phyloP scores from a whole-genome alignment of 805 yeast genomes.

The Wickerhamiella sergipiensis region DNA sequence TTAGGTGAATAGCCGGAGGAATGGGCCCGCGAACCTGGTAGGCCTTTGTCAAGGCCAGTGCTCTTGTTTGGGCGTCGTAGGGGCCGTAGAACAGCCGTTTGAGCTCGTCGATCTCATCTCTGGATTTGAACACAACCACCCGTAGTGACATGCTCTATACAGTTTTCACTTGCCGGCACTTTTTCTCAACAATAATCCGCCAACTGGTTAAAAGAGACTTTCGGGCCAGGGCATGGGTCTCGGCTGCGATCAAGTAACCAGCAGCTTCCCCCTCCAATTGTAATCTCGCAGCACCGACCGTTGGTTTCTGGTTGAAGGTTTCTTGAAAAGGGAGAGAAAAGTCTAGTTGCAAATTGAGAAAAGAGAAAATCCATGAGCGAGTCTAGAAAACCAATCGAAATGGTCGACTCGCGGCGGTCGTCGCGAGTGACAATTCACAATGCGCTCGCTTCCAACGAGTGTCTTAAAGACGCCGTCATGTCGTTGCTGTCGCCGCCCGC shows the following conservation, averaged over 20 bases:
- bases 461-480: background rate
- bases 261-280: background rate
- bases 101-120: slow-evolving; percentile 11
- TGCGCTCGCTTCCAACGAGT: slow-evolving; percentile 1
- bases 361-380: background rate
- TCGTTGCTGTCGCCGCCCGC: background rate
- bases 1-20: slow-evolving; percentile 18
- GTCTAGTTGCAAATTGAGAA: background rate
- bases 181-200: too few species aligned
- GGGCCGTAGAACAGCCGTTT: slow-evolving; percentile 14
- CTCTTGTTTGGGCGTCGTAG: slow-evolving; percentile 11
- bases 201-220: too few species aligned
- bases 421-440: slow-evolving; percentile 2
- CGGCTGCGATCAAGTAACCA: background rate
- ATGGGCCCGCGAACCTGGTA: slow-evolving; percentile 17
- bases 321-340: too few species aligned
- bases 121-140: slow-evolving; percentile 12
- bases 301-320: too few species aligned
- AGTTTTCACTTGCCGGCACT: too few species aligned
- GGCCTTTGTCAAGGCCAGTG: slow-evolving; percentile 14
- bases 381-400: background rate
- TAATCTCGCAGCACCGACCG: background rate
- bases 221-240: background rate
- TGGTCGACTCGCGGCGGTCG: background rate
- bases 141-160: slow-evolving; percentile 10